These are phyloP conservation scores for Zasmidium cellare DNA, from an alignment of 2,329 filamentous ascomycete species.

Conservation along the genomic window DNA sequence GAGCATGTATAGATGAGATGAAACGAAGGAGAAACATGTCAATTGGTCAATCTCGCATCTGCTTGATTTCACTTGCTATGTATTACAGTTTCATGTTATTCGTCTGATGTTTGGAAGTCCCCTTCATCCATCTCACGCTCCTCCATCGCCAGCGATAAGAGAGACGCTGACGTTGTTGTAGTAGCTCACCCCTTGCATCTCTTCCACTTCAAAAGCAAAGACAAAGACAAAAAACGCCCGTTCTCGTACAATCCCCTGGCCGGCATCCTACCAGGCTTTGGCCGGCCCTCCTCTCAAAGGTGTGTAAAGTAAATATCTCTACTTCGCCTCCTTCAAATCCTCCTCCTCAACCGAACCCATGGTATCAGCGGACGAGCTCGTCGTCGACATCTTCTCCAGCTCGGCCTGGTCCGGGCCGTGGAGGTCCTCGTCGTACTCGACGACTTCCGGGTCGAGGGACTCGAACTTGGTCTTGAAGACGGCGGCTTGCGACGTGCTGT, in stretches of 20 bases:
- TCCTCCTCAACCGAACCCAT: constrained; percentile 63
- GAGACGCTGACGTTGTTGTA: too few relatives aligned
- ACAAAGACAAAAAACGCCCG: constrained; percentile 1
- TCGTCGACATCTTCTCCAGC: constrained; percentile 52
- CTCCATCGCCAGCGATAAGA: neutral
- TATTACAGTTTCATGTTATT: constrained; percentile 3
- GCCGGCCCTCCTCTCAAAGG: neutral
- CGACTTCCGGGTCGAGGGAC: constrained; percentile 82
- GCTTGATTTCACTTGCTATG: constrained; percentile 1
- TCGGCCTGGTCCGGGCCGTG: constrained; percentile 64
- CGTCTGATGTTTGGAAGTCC: neutral
- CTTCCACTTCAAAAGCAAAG: neutral
- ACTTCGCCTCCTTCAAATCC: constrained; percentile 26
- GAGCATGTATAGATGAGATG: neutral
- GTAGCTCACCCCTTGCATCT: too few relatives aligned
- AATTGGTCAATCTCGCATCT: neutral
- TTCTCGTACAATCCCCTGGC: neutral
- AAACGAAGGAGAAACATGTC: neutral
- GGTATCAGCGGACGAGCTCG: constrained; percentile 48
- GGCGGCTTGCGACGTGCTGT: constrained; percentile 74
- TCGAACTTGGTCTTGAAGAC: constrained; percentile 98
- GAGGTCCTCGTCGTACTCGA: constrained; percentile 71
- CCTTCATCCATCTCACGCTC: neutral
- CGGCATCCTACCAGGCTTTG: constrained; percentile 8
- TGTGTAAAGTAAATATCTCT: neutral